Evolutionary conservation across 2,329 filamentous ascomycete genomes (phyloP).

Genomic region (Ophiosphaerella korrae): DNA sequence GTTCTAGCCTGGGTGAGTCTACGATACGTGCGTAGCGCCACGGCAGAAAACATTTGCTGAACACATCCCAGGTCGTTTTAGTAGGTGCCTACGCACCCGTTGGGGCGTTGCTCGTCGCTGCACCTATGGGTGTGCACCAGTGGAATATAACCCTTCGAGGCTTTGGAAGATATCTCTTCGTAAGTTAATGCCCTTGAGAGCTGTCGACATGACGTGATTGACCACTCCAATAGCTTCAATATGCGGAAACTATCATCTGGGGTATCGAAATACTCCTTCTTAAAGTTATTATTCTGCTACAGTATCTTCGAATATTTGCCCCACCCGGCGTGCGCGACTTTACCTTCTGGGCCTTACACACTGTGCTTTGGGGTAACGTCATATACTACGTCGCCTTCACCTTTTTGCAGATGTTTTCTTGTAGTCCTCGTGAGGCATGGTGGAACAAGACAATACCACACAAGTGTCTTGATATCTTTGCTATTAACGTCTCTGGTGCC

Average conservation of each 20-base stretch:
- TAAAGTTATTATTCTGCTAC: slow-evolving; percentile 8
- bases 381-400: slow-evolving; percentile 6
- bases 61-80: no score
- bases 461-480: background rate
- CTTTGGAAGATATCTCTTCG: background rate
- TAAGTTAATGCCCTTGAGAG: background rate
- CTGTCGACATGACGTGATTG: no score
- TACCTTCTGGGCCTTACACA: slow-evolving; percentile 9
- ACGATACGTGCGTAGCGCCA: no score
- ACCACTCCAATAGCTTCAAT: background rate
- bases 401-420: background rate
- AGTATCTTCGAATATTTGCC: slow-evolving; percentile 10
- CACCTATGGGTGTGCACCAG: background rate
- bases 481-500: background rate
- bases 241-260: slow-evolving; percentile 1
- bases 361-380: slow-evolving; percentile 8
- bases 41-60: no score
- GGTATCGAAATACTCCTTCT: slow-evolving; percentile 4
- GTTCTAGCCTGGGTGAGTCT: no score
- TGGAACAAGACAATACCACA: background rate
- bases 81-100: no score
- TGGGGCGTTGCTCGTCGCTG: no score
- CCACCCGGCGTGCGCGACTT: background rate
- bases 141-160: background rate
- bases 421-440: background rate